These are phyloP conservation scores for Beauveria brongniartii DNA, from an alignment of 2,329 filamentous ascomycete genomes.

Conservation along the genomic window DNA sequence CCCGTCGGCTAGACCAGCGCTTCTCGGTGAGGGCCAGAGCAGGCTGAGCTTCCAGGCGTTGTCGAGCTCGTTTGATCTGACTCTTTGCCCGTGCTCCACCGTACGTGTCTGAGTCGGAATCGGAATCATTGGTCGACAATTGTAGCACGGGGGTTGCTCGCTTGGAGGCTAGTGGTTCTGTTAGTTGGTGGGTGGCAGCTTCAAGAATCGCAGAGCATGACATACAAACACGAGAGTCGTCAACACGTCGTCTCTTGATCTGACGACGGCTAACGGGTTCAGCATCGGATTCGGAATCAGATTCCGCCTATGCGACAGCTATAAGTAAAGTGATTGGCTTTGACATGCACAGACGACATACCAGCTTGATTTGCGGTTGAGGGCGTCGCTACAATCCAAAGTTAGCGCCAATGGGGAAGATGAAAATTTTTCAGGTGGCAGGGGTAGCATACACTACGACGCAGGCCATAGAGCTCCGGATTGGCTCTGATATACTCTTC, in stretches of 20 bases:
- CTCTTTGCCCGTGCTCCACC: slow-evolving; percentile 65
- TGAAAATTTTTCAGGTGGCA: slow-evolving; percentile 15
- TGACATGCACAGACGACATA: slow-evolving; percentile 27
- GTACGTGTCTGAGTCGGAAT: slow-evolving; percentile 69
- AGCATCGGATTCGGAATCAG: slow-evolving; percentile 66
- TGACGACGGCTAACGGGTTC: slow-evolving; percentile 48
- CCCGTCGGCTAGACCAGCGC: slow-evolving; percentile 82
- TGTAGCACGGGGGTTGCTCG: slow-evolving; percentile 47
- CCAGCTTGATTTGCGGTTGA: slow-evolving; percentile 48
- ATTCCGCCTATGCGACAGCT: slow-evolving; percentile 33
- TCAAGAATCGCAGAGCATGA: slow-evolving; percentile 12
- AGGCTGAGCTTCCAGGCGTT: slow-evolving; percentile 60
- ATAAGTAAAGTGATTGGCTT: not conserved
- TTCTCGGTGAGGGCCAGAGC: slow-evolving; percentile 67
- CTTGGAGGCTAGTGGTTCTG: slow-evolving; percentile 45
- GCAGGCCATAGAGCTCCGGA: slow-evolving; percentile 87
- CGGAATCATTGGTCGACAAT: slow-evolving; percentile 51
- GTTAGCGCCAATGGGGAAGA: slow-evolving; percentile 23
- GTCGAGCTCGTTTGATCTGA: slow-evolving; percentile 67
- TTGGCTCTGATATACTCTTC: slow-evolving; percentile 84
- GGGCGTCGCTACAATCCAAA: slow-evolving; percentile 41
- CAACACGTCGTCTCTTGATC: slow-evolving; percentile 61
- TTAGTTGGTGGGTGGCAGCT: slow-evolving; percentile 14
- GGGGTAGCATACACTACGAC: slow-evolving; percentile 69
- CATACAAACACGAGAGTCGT: slow-evolving; percentile 57